Base-by-base conservation (phyloP, 225 moss, liverwort and hornwort species). In the Neckera pumila region DNA sequence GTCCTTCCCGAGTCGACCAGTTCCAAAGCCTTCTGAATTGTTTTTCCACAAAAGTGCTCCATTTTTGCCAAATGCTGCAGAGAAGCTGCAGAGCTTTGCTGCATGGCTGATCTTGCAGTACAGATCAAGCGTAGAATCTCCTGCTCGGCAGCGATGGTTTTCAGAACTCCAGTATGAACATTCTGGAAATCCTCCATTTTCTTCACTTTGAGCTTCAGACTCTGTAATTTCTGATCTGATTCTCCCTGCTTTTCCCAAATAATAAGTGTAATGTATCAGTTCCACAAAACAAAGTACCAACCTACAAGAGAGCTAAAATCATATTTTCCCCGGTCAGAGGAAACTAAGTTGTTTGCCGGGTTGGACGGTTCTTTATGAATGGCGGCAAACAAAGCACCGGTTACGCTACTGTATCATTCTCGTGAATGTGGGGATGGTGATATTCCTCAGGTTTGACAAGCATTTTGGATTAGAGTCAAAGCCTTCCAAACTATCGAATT, bases 21-120 rank as follows among this genome's bases (percentile, higher is more conserved):
- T 27, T 79, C 85, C 64, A 92, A 87, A 12, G 90, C 91, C 83
- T 90, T 87, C 65, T 92, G 90, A 64, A 90, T 90, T 42, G 88
- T 92, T 86, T 88, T 94, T 65, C 82, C 91, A 86, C 87, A 94
- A 87, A 92, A 84, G 79, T 91, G 89, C 92, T 94, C 92, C 88
- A 94, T 87, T 81, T 91, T 92, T 64, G 90, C 77, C 76, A 92
- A 91, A 85, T 91, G 91, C 71, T 90, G 94, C 76, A 92, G 79
- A 83, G 92, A 90, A 86, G 71, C 75, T 89, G 92, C 64, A 60
- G 91, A 89, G 77, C 83, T 91, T 88, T 91, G 80, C 62, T 92
- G 93, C 91, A 92, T 91, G 60, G 85, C 82, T 79, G 88, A 84
- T 92, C 92, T 92, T 81, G 93, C 57, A 87, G 69, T 51, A 80